A percentile compares a stretch with the other conserved stretches of the same genome.
phyloP scores from a whole-genome alignment of 139 green algal genomes.

The Chlamydomonas sp. region DNA sequence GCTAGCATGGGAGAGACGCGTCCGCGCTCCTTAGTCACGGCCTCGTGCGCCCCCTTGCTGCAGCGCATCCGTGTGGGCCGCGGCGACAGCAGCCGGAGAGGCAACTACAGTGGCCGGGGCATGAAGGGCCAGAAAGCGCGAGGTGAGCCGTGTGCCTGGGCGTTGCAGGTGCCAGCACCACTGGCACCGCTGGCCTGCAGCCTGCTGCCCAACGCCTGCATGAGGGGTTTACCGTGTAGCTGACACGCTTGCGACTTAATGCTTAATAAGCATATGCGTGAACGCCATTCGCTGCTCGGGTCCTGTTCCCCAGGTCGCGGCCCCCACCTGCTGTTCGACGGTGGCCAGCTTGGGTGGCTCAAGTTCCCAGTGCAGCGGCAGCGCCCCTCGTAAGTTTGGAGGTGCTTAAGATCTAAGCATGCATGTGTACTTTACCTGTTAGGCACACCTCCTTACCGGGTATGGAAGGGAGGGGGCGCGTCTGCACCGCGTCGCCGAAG shows the following conservation, averaged over 20 bases:
- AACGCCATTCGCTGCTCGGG: not conserved
- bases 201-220: too few species aligned
- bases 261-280: too few species aligned
- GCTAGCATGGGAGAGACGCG: too few species aligned
- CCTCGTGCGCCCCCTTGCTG: not conserved
- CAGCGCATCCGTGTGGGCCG: constrained; percentile 57
- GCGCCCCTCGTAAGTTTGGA: constrained; percentile 42
- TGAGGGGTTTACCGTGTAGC: too few species aligned
- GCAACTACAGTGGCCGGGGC: constrained; percentile 61
- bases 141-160: constrained; percentile 13
- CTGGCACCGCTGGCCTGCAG: too few species aligned
- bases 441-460: not conserved
- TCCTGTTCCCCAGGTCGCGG: constrained; percentile 6
- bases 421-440: not conserved
- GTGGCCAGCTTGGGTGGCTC: constrained; percentile 48
- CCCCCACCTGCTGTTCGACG: constrained; percentile 52
- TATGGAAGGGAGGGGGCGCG: too few species aligned
- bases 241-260: too few species aligned
- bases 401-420: not conserved
- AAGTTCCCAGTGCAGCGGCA: constrained; percentile 53
- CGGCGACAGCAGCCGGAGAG: constrained; percentile 42
- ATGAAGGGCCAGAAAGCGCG: constrained; percentile 66
- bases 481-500: too few species aligned
- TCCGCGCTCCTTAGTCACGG: not conserved
- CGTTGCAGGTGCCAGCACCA: too few species aligned